Conservation (phyloP, 106 monocot species). For the Acorus calamus region DNA sequence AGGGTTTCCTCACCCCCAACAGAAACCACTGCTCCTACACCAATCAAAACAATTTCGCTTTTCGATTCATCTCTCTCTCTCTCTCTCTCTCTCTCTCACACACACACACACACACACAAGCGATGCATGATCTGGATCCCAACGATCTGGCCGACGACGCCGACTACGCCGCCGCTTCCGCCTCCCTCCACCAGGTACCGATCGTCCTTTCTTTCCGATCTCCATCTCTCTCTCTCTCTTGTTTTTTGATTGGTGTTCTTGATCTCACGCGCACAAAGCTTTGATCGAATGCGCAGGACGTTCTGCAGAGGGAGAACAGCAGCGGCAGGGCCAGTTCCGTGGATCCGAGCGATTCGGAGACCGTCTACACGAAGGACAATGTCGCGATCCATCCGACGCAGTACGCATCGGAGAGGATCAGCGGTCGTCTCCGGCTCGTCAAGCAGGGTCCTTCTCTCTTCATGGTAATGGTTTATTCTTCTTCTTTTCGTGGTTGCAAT, state of each 20-base stretch:
- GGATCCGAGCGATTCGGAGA: slow-evolving; percentile 20
- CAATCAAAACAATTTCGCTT: too few relatives aligned
- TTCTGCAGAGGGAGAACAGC: slow-evolving; percentile 1
- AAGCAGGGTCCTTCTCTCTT: slow-evolving; percentile 37
- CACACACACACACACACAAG: neutral
- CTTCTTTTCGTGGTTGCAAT: neutral
- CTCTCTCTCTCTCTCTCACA: too few relatives aligned
- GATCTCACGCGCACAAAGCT: neutral
- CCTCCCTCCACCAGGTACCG: slow-evolving; percentile 44
- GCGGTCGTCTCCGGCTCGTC: slow-evolving; percentile 53
- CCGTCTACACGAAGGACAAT: slow-evolving; percentile 56
- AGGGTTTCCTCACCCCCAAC: too few relatives aligned
- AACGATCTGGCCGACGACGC: slow-evolving; percentile 76
- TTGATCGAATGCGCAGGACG: neutral
- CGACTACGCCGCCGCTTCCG: slow-evolving; percentile 56
- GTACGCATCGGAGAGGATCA: slow-evolving; percentile 55
- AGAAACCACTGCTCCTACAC: too few relatives aligned
- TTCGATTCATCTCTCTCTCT: too few relatives aligned
- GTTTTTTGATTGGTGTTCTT: neutral
- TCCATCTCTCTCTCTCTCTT: neutral
- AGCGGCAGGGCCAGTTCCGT: slow-evolving; percentile 12
- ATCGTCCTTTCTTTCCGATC: neutral
- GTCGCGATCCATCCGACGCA: slow-evolving; percentile 74
- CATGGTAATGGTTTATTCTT: slow-evolving; percentile 20
- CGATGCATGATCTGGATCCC: slow-evolving; percentile 36